Evolutionary conservation across 2,329 filamentous ascomycete genomes (phyloP).

Genomic region (Neofusicoccum umdonicola): DNA sequence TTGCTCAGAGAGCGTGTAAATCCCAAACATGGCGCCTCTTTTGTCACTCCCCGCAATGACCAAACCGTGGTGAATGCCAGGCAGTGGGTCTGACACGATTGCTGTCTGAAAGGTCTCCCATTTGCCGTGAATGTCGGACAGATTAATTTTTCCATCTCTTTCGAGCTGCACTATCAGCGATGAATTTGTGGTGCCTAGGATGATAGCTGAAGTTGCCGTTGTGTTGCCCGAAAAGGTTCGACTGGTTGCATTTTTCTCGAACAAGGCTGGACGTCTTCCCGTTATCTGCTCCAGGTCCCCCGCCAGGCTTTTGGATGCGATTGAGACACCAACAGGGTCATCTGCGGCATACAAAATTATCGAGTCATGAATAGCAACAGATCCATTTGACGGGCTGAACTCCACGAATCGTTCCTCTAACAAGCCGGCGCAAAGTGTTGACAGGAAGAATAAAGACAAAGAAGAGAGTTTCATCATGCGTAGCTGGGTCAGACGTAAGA

Average conservation of each 20-base stretch:
- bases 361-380: slow-evolving; percentile 20
- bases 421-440: neutral
- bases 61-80: neutral
- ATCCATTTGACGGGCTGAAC: slow-evolving; percentile 16
- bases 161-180: neutral
- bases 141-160: neutral
- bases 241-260: neutral
- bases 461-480: neutral
- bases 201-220: neutral
- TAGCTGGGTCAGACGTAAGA: no score
- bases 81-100: neutral
- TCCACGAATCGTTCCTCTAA: slow-evolving; percentile 23
- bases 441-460: neutral
- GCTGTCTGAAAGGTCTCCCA: neutral
- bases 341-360: slow-evolving; percentile 20
- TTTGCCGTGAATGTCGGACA: neutral
- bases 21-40: slow-evolving; percentile 23
- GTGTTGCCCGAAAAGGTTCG: neutral
- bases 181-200: neutral
- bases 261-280: neutral
- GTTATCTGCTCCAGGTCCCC: slow-evolving; percentile 23
- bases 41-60: slow-evolving; percentile 25
- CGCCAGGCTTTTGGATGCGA: slow-evolving; percentile 22
- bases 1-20: slow-evolving; percentile 25
- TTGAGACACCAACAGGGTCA: slow-evolving; percentile 22